Base-by-base conservation (phyloP, 75 land plant genomes). In the Picea sitchensis region DNA sequence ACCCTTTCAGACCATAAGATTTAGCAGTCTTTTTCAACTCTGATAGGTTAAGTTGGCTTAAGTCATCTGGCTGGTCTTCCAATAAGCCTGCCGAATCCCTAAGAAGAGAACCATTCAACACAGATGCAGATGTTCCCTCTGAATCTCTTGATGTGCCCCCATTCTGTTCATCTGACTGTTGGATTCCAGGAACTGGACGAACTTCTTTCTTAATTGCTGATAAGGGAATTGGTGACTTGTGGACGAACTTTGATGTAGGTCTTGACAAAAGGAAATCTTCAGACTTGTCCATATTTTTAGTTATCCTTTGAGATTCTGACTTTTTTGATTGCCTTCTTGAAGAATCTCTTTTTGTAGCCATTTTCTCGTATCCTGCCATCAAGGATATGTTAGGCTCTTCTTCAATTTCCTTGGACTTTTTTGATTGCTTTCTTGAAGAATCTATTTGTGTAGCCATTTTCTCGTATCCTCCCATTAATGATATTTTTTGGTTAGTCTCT, bases 21-120 rank as follows among this genome's bases (percentile, higher is more conserved):
- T 95, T 95, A 18, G 98, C 98, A 80, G 91, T 75, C 17, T 78
- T 90, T 78, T 84, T 91, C 83, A 95, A 61, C 59, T 95, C 93
- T 13, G 82, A 9, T 0, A 93, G 79, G 76, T 92, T 95, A 84
- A 89, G 76, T 41, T 82, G 78, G 54, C 81, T 73, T 71, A 95
- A 79, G 57, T 95, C 90, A 21, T 57, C 44, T 7, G n/a, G 7
- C 65, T 73, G 21, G 59, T 31, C 18, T 56, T 57, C 36, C 51
- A 58, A 75, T 57, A 58, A 54, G 14, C 32, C 14, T 75, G 60
- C 15, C 4, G 20, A 75, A 30, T 57, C 36, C 32, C 59, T 75
- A 56, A 47, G 59, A 75, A 58, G 68, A 47, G 31, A 59, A 44
- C 85, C 85, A 83, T 76, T 81, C 62, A 74, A 77, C 21, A 3